Evolutionary conservation across 2,329 filamentous ascomycete genomes (phyloP).

Genomic region (Aureobasidium namibiae): DNA sequence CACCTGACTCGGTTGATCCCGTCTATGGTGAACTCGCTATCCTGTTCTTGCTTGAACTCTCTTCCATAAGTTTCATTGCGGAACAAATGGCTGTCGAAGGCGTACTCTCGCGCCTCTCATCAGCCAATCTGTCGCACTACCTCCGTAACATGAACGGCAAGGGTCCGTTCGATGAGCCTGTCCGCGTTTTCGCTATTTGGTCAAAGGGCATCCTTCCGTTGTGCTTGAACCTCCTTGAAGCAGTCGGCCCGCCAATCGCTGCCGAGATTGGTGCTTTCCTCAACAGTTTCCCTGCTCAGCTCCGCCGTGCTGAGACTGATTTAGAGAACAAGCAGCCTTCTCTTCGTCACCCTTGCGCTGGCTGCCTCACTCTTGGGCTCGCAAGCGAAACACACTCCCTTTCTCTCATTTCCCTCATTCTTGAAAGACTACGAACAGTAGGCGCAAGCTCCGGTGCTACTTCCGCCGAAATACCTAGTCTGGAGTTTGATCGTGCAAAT

Average conservation of each 20-base stretch:
- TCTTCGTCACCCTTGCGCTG: conserved; percentile 36
- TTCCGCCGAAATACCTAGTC: conserved; percentile 55
- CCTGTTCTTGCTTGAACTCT: conserved; percentile 80
- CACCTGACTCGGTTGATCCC: conserved; percentile 66
- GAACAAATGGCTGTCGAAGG: conserved; percentile 87
- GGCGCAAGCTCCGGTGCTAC: conserved; percentile 56
- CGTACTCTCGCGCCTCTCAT: conserved; percentile 68
- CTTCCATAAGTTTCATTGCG: conserved; percentile 68
- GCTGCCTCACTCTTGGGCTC: conserved; percentile 62
- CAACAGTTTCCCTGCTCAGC: conserved; percentile 76
- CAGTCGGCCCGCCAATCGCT: conserved; percentile 72
- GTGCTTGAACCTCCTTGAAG: conserved; percentile 76
- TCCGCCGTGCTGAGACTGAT: conserved; percentile 62
- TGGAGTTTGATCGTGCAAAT: conserved; percentile 65
- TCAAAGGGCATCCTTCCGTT: conserved; percentile 78
- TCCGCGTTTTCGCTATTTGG: conserved; percentile 84
- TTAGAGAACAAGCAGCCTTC: conserved; percentile 53
- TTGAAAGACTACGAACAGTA: conserved; percentile 55
- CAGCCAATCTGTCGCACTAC: conserved; percentile 69
- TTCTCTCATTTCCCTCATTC: conserved; percentile 63
- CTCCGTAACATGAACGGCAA: conserved; percentile 61
- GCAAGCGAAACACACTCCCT: conserved; percentile 73
- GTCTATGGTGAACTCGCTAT: conserved; percentile 90
- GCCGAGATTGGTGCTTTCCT: conserved; percentile 80
- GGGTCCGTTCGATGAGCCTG: conserved; percentile 68